Base-by-base conservation (phyloP, 768 basidiomycete species). In the Albatrellus ellisii region DNA sequence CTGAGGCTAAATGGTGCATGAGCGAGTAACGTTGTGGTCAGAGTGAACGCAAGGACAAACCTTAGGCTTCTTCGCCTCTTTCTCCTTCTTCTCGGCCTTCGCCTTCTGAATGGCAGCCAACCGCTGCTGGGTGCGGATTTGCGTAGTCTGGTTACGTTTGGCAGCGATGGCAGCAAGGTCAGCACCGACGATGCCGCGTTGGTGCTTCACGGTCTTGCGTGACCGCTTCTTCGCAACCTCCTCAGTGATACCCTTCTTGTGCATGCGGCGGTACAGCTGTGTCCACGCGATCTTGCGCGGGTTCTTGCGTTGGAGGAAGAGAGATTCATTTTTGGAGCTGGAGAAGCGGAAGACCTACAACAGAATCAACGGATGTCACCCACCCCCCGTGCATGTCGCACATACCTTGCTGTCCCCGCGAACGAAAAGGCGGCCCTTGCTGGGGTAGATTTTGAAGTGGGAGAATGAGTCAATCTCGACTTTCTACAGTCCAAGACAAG, bases 221-320 rank as follows among this genome's bases (percentile, higher is more conserved):
- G 86, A 85, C 51, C 94, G 84, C 72, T 95, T 97, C 89, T 98
- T 99, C 57, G 91, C 90, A 41, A 92, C 85, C 67, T 98, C 94
- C 69, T 98, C 94, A 39, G 91, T 91, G 63, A 98, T 78, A 63
- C 95, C 95, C 80, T 99, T 99, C 79, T 94, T 95, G 79, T 98
- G 95, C 82, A 95, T 88, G 55, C 91, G 84, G 52, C 88, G 84
- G 75, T 85, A 94, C 48, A 84, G 76, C 55, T 70, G 66, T 28
- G 94, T 98, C 94, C 94, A 98, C 50, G 94, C 83, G 68, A 98
- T 91, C 78, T 98, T 98, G 61, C 95, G 88, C 40, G 95, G 95
- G 74, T 99, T 98, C 73, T 99, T 99, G 70, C 94, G 87, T 66
- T 99, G 95, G 45, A 86, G 70, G 80, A 98, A 98, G 52, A 99